Percentiles rank a stretch among this genome's conserved stretches.
Conservation (phyloP, 768 basidiomycete species). For the Porpolomopsis calyptriformis region DNA sequence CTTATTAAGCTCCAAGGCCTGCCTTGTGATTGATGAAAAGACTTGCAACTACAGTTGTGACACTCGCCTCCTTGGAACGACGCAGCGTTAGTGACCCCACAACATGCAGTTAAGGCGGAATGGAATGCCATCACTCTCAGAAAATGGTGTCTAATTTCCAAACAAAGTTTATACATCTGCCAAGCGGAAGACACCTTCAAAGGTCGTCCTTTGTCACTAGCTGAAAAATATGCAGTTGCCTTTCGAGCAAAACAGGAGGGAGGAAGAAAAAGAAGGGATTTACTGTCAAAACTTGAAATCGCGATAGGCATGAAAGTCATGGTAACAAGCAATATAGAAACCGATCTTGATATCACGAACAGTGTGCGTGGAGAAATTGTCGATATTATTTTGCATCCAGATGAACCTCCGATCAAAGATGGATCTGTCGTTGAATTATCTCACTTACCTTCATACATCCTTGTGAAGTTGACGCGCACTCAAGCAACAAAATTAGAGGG, state of each 20-base stretch:
- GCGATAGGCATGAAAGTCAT: slow-evolving; percentile 29
- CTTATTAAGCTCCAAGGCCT: no score
- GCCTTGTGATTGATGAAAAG: no score
- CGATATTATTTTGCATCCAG: slow-evolving; percentile 22
- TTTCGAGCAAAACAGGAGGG: slow-evolving; percentile 8
- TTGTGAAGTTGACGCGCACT: slow-evolving; percentile 21
- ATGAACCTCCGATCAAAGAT: slow-evolving; percentile 15
- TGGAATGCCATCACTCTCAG: slow-evolving; percentile 20
- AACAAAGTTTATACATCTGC: slow-evolving; percentile 14
- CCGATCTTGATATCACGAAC: slow-evolving; percentile 30
- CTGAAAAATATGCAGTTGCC: slow-evolving; percentile 7
- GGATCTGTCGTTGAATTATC: slow-evolving; percentile 13
- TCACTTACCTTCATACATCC: slow-evolving; percentile 22
- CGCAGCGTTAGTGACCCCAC: slow-evolving; percentile 19
- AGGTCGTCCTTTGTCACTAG: not conserved
- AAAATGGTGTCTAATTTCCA: slow-evolving; percentile 13
- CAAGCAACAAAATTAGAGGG: slow-evolving; percentile 15
- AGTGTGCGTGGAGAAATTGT: slow-evolving; percentile 26
- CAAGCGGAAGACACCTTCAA: slow-evolving; percentile 17
- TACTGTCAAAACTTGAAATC: slow-evolving; percentile 18
- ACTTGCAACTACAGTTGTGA: no score
- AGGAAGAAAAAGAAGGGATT: slow-evolving; percentile 4
- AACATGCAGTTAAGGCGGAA: slow-evolving; percentile 18
- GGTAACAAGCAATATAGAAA: no score
- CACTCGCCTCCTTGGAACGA: slow-evolving; percentile 20